phyloP scores from a whole-genome alignment of 73 alveolate genomes.

The Tetrahymena malaccensis region DNA sequence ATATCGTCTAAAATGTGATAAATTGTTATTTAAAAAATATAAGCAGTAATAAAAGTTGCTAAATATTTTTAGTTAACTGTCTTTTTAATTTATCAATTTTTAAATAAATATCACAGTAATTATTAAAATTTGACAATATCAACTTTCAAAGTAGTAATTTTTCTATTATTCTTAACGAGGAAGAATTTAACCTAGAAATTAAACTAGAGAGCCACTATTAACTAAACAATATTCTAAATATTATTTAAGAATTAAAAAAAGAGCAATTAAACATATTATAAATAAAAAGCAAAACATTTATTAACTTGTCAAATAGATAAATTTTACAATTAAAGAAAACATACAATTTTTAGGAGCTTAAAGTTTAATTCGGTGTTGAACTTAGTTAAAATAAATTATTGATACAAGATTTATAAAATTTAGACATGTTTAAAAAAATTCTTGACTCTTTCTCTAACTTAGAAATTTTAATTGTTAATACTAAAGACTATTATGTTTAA shows the following conservation, averaged over 20 bases:
- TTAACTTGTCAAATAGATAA: background rate
- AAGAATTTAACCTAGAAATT: background rate
- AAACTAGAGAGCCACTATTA: too few relatives aligned
- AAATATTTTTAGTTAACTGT: too few relatives aligned
- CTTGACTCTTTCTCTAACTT: background rate
- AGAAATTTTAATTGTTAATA: background rate
- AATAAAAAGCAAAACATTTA: background rate
- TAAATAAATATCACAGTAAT: too few relatives aligned
- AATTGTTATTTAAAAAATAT: too few relatives aligned
- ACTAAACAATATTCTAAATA: background rate
- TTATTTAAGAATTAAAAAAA: background rate
- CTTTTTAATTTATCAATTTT: too few relatives aligned
- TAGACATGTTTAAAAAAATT: background rate
- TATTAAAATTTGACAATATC: too few relatives aligned
- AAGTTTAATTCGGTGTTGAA: background rate
- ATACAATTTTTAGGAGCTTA: background rate
- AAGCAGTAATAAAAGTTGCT: background rate
- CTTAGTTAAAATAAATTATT: background rate
- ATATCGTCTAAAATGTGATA: too few relatives aligned
- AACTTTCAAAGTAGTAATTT: background rate
- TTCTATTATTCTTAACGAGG: background rate
- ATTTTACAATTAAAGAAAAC: background rate
- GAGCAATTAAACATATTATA: background rate
- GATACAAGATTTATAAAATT: background rate
- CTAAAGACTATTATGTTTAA: background rate